These are phyloP conservation scores for Penicillium nordicum DNA, from an alignment of 2,329 filamentous ascomycete genomes.

Conservation along the genomic window DNA sequence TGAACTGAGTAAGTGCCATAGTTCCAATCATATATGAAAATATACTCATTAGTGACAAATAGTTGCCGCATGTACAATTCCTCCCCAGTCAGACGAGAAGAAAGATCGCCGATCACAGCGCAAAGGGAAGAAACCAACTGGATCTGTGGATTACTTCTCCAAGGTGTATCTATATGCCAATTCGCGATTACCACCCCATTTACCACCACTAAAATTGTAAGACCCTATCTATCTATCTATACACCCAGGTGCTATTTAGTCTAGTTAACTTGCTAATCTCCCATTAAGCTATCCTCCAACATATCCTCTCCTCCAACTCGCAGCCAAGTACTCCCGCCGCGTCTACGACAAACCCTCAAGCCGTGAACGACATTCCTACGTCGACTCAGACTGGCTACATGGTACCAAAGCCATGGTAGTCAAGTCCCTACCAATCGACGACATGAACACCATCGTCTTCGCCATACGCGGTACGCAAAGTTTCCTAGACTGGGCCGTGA, in stretches of 20 bases:
- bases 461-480: slow-evolving; percentile 77
- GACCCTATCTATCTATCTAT: slow-evolving; percentile 21
- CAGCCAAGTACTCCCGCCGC: slow-evolving; percentile 71
- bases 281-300: slow-evolving; percentile 63
- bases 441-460: slow-evolving; percentile 75
- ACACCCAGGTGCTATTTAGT: not conserved
- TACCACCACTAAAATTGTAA: slow-evolving; percentile 66
- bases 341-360: slow-evolving; percentile 67
- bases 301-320: slow-evolving; percentile 73
- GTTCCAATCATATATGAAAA: not conserved
- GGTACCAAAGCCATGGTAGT: slow-evolving; percentile 86
- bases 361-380: slow-evolving; percentile 63
- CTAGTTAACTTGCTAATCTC: slow-evolving; percentile 2
- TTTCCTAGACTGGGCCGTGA: slow-evolving; percentile 84
- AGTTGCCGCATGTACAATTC: slow-evolving; percentile 16
- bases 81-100: slow-evolving; percentile 5
- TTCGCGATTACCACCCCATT: slow-evolving; percentile 64
- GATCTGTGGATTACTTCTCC: slow-evolving; percentile 57
- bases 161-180: slow-evolving; percentile 80
- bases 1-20: slow-evolving; percentile 26
- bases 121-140: slow-evolving; percentile 3
- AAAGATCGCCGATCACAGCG: slow-evolving; percentile 2
- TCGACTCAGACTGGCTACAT: slow-evolving; percentile 66
- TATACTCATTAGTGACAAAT: not conserved
- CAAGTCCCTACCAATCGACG: slow-evolving; percentile 74